phyloP scores from a whole-genome alignment of 2,329 filamentous ascomycete species.

The Coniochaeta sp. region DNA sequence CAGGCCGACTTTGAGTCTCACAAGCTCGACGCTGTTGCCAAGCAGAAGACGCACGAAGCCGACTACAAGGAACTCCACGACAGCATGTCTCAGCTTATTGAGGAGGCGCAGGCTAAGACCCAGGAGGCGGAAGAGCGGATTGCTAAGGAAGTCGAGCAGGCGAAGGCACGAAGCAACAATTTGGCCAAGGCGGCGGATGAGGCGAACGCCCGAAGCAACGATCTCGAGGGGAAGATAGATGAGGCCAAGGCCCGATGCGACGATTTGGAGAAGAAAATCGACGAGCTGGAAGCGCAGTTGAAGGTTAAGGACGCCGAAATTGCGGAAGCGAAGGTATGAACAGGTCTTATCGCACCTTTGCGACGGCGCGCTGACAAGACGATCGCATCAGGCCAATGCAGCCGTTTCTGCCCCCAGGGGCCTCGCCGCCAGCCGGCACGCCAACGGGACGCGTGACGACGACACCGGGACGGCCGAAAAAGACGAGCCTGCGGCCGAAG shows the following conservation, averaged over 20 bases:
- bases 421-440: conserved; percentile 48
- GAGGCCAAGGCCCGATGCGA: conserved; percentile 25
- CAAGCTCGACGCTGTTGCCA: conserved; percentile 42
- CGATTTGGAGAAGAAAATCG: conserved; percentile 39
- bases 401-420: conserved; percentile 31
- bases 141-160: conserved; percentile 33
- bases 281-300: conserved; percentile 45
- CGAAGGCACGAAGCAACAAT: no score
- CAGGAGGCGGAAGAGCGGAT: conserved; percentile 32
- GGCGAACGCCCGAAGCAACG: no score
- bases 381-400: conserved; percentile 12
- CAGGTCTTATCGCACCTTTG: no score
- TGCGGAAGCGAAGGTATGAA: conserved; percentile 50
- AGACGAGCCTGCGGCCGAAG: conserved; percentile 36
- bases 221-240: no score
- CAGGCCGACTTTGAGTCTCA: conserved; percentile 48
- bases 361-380: conserved; percentile 22
- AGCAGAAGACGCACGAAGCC: conserved; percentile 47
- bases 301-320: conserved; percentile 60
- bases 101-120: conserved; percentile 49
- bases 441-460: conserved; percentile 22
- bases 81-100: conserved; percentile 51
- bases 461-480: conserved; percentile 26
- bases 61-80: conserved; percentile 59
- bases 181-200: no score